These are phyloP conservation scores for Backusella parvicylindrica DNA, from an alignment of 192 early-diverging fungal species.

Conservation along the genomic window DNA sequence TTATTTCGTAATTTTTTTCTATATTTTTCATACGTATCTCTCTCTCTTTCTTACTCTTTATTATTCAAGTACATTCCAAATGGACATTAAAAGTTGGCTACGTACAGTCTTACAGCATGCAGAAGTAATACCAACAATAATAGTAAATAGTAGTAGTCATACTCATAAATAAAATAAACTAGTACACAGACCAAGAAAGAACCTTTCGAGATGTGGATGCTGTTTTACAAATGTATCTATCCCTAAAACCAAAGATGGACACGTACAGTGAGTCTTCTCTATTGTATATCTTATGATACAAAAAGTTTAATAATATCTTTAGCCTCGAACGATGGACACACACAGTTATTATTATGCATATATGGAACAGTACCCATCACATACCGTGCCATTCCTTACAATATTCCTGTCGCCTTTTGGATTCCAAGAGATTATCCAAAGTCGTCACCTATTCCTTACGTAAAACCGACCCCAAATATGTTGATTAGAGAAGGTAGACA, in stretches of 20 bases:
- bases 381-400: constrained; percentile 76
- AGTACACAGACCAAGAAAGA: constrained; percentile 61
- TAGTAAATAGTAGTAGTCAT: background rate
- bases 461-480: constrained; percentile 87
- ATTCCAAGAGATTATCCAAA: constrained; percentile 81
- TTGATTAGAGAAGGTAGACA: constrained; percentile 71
- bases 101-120: constrained; percentile 15
- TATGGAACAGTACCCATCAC: constrained; percentile 86
- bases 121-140: background rate
- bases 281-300: background rate
- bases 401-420: constrained; percentile 91
- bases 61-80: background rate
- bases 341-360: constrained; percentile 70
- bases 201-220: constrained; percentile 63
- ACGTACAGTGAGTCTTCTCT: constrained; percentile 54
- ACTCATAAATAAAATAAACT: background rate
- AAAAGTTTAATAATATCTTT: background rate
- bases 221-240: constrained; percentile 49
- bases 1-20: too few relatives aligned
- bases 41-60: background rate
- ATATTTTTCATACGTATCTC: too few relatives aligned
- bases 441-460: constrained; percentile 76
- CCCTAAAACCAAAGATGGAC: constrained; percentile 64
- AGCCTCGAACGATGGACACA: constrained; percentile 58
- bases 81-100: constrained; percentile 21